phyloP scores from a whole-genome alignment of 208 protist species.

The Trypanosoma grayi region DNA sequence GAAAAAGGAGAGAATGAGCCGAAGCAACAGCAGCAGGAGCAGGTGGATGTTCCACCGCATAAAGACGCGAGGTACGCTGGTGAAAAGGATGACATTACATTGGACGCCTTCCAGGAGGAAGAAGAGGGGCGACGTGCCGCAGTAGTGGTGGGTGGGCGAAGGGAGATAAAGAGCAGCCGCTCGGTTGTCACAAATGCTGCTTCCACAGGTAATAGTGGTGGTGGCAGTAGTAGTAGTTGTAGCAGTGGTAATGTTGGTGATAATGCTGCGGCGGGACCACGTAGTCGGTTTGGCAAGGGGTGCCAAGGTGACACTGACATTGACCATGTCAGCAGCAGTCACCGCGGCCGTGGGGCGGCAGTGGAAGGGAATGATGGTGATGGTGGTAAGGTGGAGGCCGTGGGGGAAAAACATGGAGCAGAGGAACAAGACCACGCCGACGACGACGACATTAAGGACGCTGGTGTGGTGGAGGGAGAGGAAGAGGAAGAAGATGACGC shows the following conservation, averaged over 20 bases:
- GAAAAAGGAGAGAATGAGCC: neutral
- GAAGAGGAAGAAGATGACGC: conserved; percentile 15
- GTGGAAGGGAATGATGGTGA: too few species aligned
- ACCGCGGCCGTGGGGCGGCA: too few species aligned
- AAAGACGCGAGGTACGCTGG: neutral
- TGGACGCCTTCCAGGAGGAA: conserved; percentile 4
- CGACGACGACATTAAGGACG: conserved; percentile 3
- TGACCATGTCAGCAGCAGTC: neutral
- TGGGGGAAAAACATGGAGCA: too few species aligned
- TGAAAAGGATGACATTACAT: neutral
- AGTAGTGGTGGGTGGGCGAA: neutral
- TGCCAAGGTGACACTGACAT: neutral
- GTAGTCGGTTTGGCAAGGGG: conserved; percentile 4
- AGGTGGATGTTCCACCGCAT: neutral
- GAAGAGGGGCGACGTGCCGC: neutral
- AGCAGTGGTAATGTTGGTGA: neutral
- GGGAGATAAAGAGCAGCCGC: neutral
- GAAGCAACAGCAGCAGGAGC: neutral
- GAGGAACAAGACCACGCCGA: too few species aligned
- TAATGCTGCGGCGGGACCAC: neutral
- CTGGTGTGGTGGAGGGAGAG: conserved; percentile 10
- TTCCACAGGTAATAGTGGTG: neutral
- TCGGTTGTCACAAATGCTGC: neutral
- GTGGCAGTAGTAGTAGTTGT: neutral
- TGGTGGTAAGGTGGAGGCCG: too few species aligned